A percentile compares a stretch with the other conserved stretches of the same genome.
These are phyloP conservation scores for Fusarium sp. DNA, from an alignment of 2,329 filamentous ascomycete species.

Conservation along the genomic window DNA sequence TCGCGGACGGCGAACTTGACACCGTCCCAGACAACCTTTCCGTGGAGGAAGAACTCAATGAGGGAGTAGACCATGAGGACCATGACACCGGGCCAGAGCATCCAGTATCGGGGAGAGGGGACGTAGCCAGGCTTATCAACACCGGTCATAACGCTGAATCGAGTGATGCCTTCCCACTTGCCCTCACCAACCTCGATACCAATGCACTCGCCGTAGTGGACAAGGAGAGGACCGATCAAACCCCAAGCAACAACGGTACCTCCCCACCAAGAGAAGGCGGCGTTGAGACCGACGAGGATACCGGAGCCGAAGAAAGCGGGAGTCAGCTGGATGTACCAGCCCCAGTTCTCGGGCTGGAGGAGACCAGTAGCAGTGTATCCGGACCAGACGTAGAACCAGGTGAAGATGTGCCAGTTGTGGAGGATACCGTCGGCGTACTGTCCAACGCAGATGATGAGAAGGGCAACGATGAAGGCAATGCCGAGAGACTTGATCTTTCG, in stretches of 20 bases:
- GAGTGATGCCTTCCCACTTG: constrained; percentile 51
- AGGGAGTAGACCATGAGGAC: constrained; percentile 59
- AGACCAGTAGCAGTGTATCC: constrained; percentile 64
- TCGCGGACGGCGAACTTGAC: constrained; percentile 53
- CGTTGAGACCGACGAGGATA: constrained; percentile 66
- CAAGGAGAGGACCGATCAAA: constrained; percentile 63
- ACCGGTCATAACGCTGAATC: constrained; percentile 52
- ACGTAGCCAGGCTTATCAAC: constrained; percentile 49
- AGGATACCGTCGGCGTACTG: constrained; percentile 72
- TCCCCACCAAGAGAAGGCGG: constrained; percentile 68
- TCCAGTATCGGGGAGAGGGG: constrained; percentile 59
- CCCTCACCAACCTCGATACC: constrained; percentile 56
- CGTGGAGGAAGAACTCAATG: constrained; percentile 58
- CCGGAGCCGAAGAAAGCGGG: constrained; percentile 71
- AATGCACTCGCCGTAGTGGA: constrained; percentile 65
- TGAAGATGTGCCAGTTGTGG: constrained; percentile 70
- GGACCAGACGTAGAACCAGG: constrained; percentile 68
- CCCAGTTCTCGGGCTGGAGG: constrained; percentile 69
- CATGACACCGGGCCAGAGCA: constrained; percentile 61
- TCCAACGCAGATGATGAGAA: constrained; percentile 67
- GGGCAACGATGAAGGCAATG: constrained; percentile 63
- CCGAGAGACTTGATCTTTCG: constrained; percentile 69
- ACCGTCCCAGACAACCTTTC: constrained; percentile 55
- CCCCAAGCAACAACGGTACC: constrained; percentile 69
- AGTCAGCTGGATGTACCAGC: constrained; percentile 71